Conservation (phyloP, 257 asterid genomes). For the Penstemon davidsonii region DNA sequence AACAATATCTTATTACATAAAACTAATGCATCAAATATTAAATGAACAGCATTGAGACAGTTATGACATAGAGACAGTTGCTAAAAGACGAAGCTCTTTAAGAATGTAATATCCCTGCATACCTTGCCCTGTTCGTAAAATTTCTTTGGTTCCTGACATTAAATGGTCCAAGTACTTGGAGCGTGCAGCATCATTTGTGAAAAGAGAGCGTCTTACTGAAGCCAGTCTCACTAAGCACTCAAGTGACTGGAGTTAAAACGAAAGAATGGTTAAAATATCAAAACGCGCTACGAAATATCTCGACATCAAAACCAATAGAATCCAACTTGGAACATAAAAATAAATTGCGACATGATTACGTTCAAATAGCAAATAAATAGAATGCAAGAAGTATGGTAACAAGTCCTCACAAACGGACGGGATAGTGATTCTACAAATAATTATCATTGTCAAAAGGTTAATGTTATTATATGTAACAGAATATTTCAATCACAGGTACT, state of each 20-base stretch:
- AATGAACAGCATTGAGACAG: slow-evolving; percentile 14
- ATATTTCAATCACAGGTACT: too few relatives aligned
- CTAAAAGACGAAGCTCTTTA: slow-evolving; percentile 21
- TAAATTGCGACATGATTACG: slow-evolving; percentile 11
- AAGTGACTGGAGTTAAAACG: slow-evolving; percentile 57
- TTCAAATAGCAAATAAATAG: slow-evolving; percentile 1
- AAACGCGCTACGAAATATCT: neutral
- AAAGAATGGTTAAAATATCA: neutral
- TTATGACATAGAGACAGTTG: slow-evolving; percentile 1
- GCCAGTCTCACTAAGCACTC: slow-evolving; percentile 95
- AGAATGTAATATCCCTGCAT: slow-evolving; percentile 21
- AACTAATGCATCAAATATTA: slow-evolving; percentile 18
- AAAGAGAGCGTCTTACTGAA: slow-evolving; percentile 93
- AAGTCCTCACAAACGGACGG: neutral
- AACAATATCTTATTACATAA: neutral
- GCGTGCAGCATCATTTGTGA: slow-evolving; percentile 81
- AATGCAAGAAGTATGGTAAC: slow-evolving; percentile 6
- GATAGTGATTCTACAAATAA: slow-evolving; percentile 6
- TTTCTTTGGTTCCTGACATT: slow-evolving; percentile 93
- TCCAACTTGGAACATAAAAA: slow-evolving; percentile 10
- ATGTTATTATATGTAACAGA: too few relatives aligned
- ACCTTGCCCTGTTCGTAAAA: slow-evolving; percentile 93
- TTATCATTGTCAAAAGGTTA: neutral
- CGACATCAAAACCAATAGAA: slow-evolving; percentile 10
- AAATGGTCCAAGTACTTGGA: slow-evolving; percentile 87